Percentiles rank a stretch among this genome's conserved stretches.
phyloP scores from a whole-genome alignment of 139 green algal genomes.

The Zygnema circumcarinatum region DNA sequence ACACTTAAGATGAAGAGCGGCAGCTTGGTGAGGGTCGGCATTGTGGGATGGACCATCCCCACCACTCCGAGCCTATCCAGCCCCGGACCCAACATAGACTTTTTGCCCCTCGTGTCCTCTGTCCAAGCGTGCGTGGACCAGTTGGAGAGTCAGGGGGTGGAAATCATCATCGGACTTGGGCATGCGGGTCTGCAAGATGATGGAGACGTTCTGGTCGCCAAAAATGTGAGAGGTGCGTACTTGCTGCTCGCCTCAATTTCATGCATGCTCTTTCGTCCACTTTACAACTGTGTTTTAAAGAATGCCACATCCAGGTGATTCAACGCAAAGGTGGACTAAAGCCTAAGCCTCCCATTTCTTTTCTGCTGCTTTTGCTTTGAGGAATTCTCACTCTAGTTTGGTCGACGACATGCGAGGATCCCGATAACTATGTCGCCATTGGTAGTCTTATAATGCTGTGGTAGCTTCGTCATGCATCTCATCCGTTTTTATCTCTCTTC shows the following conservation, averaged over 20 bases:
- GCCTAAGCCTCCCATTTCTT: no score
- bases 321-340: no score
- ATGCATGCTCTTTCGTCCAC: no score
- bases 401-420: no score
- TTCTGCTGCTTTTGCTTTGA: no score
- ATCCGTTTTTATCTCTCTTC: no score
- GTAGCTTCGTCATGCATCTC: no score
- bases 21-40: constrained; percentile 31
- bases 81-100: constrained; percentile 43
- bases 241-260: neutral
- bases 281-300: no score
- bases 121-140: constrained; percentile 17
- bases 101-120: neutral
- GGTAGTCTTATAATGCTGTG: no score
- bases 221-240: constrained; percentile 8
- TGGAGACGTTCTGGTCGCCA: neutral
- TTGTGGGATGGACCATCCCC: constrained; percentile 43
- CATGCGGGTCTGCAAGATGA: constrained; percentile 52
- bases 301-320: no score
- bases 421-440: no score
- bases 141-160: constrained; percentile 28
- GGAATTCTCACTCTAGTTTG: no score
- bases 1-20: neutral
- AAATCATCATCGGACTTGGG: constrained; percentile 58
- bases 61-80: constrained; percentile 14